Base-by-base conservation (phyloP, 306 rosid genomes). In the Quercus rubra region DNA sequence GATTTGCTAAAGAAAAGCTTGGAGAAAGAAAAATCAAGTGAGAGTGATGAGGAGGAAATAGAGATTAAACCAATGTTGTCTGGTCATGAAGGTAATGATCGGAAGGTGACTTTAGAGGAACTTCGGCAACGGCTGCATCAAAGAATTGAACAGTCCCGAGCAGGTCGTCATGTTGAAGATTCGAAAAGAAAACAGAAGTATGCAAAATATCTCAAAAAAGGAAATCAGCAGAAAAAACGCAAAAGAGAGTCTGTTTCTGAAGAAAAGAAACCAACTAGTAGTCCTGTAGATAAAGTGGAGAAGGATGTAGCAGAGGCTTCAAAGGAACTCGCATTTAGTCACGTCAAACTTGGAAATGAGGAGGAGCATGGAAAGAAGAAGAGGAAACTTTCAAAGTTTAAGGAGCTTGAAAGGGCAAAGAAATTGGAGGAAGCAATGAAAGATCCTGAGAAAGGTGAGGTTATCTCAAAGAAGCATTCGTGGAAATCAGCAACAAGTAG, bases 381-480 rank as follows among this genome's bases (percentile, higher is more conserved):
- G 89, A 86, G 83, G 58, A 88, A 81, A 74, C 38, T 92, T 71
- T 92, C 97, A 6, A 92, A 85, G 82, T 7, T 18, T 28, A 84
- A 81, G 89, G 97, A 92, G 74, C 97, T 94, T 81, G 97, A 87
- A 76, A 88, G 74, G 75, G 99, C 97, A 5, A 88, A 86, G 84
- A 82, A 83, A 80, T 73, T 90, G 79, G 90, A 85, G 67, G 92
- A 92, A 83, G 89, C 86, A 5, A 91, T 89, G 92, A 87, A 78
- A 20, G 97, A 92, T 76, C 95, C 99, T 2, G 91, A 85, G 73
- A 88, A 91, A 73, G 97, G 90, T n/a, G 89, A 88, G 64, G 74
- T 66, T 8, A 55, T 92, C 71, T 87, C 88, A 5, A 84, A 86
- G 76, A 85, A 89, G 86, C 89, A 90, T 68, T 84, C 94, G 1